A percentile compares a stretch with the other conserved stretches of the same genome.
These are phyloP conservation scores for Candida peoriensis DNA, from an alignment of 805 yeast genomes.

Conservation along the genomic window DNA sequence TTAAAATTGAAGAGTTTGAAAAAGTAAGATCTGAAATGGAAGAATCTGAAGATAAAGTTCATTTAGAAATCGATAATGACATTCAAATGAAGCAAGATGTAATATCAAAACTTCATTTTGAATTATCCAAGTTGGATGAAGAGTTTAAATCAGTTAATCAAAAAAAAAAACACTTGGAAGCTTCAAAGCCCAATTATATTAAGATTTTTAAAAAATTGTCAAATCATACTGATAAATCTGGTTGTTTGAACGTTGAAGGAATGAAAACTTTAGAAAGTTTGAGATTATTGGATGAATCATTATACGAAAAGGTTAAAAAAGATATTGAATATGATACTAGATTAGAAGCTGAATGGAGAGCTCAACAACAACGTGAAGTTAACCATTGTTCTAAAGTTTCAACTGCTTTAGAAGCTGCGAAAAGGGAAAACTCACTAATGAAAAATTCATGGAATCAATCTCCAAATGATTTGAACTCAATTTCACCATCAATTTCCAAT, in stretches of 20 bases:
- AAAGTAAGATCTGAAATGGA: slow-evolving; percentile 12
- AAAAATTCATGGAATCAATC: slow-evolving; percentile 4
- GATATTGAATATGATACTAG: slow-evolving; percentile 30
- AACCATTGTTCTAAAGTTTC: slow-evolving; percentile 24
- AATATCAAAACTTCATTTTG: slow-evolving; percentile 9
- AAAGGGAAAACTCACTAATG: slow-evolving; percentile 12
- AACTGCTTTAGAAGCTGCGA: slow-evolving; percentile 14
- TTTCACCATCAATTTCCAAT: background rate
- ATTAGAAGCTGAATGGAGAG: slow-evolving; percentile 35
- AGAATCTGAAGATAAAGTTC: slow-evolving; percentile 13
- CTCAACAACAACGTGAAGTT: slow-evolving; percentile 33
- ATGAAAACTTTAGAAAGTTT: slow-evolving; percentile 14
- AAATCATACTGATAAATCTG: slow-evolving; percentile 18
- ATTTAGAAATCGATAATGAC: slow-evolving; percentile 16
- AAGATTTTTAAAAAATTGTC: slow-evolving; percentile 14
- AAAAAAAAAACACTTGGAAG: slow-evolving; percentile 20
- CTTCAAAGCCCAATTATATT: slow-evolving; percentile 8
- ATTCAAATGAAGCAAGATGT: slow-evolving; percentile 8
- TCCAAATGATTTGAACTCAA: background rate
- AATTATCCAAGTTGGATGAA: slow-evolving; percentile 16
- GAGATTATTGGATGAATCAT: slow-evolving; percentile 12
- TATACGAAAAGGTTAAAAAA: slow-evolving; percentile 16
- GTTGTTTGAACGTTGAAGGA: slow-evolving; percentile 20
- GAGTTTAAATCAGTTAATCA: slow-evolving; percentile 4
- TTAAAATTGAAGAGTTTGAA: slow-evolving; percentile 22